Evolutionary conservation across 371 early-diverging fungal genomes (phyloP), one percentile per base, ranked within the genome.

Genomic region (Dinochytrium kinnereticum): DNA sequence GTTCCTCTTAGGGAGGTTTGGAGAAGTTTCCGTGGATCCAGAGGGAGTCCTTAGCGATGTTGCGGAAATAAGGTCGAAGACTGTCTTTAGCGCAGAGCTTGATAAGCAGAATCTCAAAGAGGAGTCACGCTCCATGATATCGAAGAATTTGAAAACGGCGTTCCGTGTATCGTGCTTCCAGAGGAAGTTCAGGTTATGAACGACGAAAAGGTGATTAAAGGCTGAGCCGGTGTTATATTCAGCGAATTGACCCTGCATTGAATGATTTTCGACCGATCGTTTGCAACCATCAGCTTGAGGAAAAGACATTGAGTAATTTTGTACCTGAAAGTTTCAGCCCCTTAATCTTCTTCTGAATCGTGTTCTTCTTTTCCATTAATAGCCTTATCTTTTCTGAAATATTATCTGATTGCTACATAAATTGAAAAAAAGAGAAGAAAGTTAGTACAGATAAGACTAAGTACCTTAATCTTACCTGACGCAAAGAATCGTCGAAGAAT

Each of bases 131-230:
- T 64, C 34, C 33, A 81, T 73, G 3, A 84, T 59, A 51, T 81
- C 81, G 31, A 84, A 59, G 51, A 87, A 75, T 51, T 79, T 51
- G 76, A 86, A 83, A 1, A 82, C 44, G 36, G 72, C 72, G 59
- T 87, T 85, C 19, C 87, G 80, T 0, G 86, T 80, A 24, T 70
- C 72, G 34, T 72, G 65, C 37, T 83, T 82, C 87, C 87, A 87
- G 17, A 83, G 67, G 40, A 85, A 70, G 26, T 75, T 76, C 57
- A 87, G 51, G 71, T 85, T 87, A 75, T 87, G 85, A 2, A 85
- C 70, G 21, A 68, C 31, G 53, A 64, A 75, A 31, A 64, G 71
- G 38, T 77, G 77, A 30, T 70, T 73, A 39, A 74, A 73, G 28
- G 73, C 53, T 0, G 69, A 30, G 30, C 65, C 67, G 15, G 1